Base-by-base conservation (phyloP, 805 yeast genomes). In the Myxozyma udenii region DNA sequence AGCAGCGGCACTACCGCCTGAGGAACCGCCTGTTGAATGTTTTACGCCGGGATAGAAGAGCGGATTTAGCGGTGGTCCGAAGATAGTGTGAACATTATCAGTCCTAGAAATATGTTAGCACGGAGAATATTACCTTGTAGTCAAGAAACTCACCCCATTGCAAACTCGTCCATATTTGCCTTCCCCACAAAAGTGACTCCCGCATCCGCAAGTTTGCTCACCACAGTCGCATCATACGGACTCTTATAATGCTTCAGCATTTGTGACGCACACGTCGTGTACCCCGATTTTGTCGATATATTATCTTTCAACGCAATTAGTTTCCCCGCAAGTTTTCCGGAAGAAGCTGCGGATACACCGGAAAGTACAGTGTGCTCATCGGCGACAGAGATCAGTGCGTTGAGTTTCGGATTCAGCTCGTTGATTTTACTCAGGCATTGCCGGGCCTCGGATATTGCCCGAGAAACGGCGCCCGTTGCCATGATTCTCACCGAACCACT, bases 1-100 rank as follows among this genome's bases (percentile, higher is more conserved):
- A 0, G 95, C 86, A 0, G 95, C 95, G 0, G 98, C 98, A 35
- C 93, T 79, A 0, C 98, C 98, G 18, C 98, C 96, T 4, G 96
- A 87, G 0, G 97, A 89, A 0, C 98, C 98, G 11, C 99, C 99
- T 2, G 85, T 74, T 1, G 79, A 69, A 36, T 77, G 68, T 44
- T 67, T 66, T 18, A 68, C 67, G 16, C 62, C 58, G 0, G 69
- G 67, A 9, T 9, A 9, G 33, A 66, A 78, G 6, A 73, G 60
- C 1, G 84, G 83, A 55, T 73, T 74, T 25, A 60, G 40, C 5
- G 65, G 62, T 9, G 62, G 66, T 11, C 70, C 72, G 48, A 57
- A 70, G 25, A 53, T 50, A 6, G 73, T 64, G 53, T 65, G 64
- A 4, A 63, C 62, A 46, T 70, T 73, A 70, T 66, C 16, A 69